Evolutionary conservation across 305 asterid species (phyloP), one percentile per base, ranked within the genome.

Genomic region (Rubia peregrina): DNA sequence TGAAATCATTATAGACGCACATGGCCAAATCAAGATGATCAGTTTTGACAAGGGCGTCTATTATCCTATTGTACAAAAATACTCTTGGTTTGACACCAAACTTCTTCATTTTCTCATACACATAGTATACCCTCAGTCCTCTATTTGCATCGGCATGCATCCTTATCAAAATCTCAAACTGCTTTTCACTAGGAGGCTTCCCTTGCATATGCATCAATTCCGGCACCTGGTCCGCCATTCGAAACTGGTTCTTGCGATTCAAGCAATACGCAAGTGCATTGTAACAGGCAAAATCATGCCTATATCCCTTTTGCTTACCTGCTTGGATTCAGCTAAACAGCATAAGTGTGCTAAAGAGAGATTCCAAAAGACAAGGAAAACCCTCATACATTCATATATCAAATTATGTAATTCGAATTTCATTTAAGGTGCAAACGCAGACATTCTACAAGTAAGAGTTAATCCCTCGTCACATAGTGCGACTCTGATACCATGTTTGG

Each of bases 191-290:
- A 72, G 98, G 98, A 26, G 84, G 85, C 81, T 83, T 91, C 80
- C 98, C 98, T 85, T 93, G 98, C 91, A 88, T 84, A 69, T 84
- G 75, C 98, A 93, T 93, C 79, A 93, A 73, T 83, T 93, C 98
- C 19, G 97, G 98, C 71, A 93, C 89, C 83, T 91, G 95, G 79
- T 93, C 98, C 76, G 97, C 98, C 33, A 74, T 82, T 61, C 90
- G 95, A 67, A 93, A 90, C 49, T 85, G 96, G 75, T 87, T 85
- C 38, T 78, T 84, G 67, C 96, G 84, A 70, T 91, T 89, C 83
- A 93, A 78, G 62, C 84, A 84, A 79, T 93, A 88, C 57, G 97
- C 90, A 74, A 81, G 87, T 57, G 96, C 97, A 86, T 93, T 91
- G 83, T 90, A 93, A 81, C 96, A 93, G 61, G 96, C 86, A 68